These are phyloP conservation scores for Aspergillus nanangensis DNA, from an alignment of 495 filamentous ascomycete genomes.

Conservation along the genomic window DNA sequence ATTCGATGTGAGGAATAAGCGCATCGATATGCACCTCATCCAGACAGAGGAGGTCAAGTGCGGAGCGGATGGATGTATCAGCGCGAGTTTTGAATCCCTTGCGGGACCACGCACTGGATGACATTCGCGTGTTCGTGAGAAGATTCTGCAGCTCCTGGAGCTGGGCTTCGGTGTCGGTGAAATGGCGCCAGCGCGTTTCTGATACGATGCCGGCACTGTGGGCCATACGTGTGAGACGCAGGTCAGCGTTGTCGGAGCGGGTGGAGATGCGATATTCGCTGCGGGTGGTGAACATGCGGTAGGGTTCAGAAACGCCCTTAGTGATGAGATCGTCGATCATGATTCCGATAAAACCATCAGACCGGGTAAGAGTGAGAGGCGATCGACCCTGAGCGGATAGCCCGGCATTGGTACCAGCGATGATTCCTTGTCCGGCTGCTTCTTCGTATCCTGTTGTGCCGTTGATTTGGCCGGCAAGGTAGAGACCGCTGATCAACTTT, in stretches of 20 bases:
- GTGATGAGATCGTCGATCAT: slow-evolving; percentile 99
- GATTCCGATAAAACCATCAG: slow-evolving; percentile 93
- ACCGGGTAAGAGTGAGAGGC: slow-evolving; percentile 66
- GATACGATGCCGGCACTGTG: slow-evolving; percentile 71
- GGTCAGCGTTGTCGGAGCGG: slow-evolving; percentile 89
- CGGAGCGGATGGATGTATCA: slow-evolving; percentile 58
- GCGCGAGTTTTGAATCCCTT: slow-evolving; percentile 62
- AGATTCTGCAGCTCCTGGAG: slow-evolving; percentile 60
- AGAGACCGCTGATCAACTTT: slow-evolving; percentile 84
- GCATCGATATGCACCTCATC: slow-evolving; percentile 49
- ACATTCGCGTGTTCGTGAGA: slow-evolving; percentile 50
- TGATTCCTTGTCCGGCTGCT: slow-evolving; percentile 86
- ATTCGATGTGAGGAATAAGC: slow-evolving; percentile 52
- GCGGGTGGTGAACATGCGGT: slow-evolving; percentile 97
- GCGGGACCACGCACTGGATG: slow-evolving; percentile 59
- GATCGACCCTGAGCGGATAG: slow-evolving; percentile 62
- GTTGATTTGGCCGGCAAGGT: slow-evolving; percentile 95
- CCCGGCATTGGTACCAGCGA: slow-evolving; percentile 92
- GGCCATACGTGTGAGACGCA: slow-evolving; percentile 76
- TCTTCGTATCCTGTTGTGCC: slow-evolving; percentile 98
- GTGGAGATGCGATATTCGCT: slow-evolving; percentile 92
- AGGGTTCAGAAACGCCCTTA: slow-evolving; percentile 94
- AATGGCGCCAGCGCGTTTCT: slow-evolving; percentile 71
- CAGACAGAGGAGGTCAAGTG: slow-evolving; percentile 71
- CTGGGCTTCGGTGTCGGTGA: slow-evolving; percentile 54